Evolutionary conservation across 352 stramenopile genomes (phyloP), one percentile per base, ranked within the genome.

Genomic region (Phytophthora quininea): DNA sequence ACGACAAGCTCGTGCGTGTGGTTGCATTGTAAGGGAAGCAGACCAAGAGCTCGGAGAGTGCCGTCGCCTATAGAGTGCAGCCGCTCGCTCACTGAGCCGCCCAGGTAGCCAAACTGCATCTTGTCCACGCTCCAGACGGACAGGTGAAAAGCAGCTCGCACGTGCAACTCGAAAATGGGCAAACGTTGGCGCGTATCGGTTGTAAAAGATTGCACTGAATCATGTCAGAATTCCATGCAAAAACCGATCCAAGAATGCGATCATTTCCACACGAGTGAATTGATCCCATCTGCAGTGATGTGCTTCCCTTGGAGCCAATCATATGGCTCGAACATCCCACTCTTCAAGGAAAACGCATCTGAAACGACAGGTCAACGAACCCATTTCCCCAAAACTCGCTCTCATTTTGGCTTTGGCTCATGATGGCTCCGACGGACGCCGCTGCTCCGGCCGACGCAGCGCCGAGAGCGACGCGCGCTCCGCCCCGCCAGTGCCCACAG

Each of bases 331-430:
- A 6, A 40, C 10, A 40, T 40, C 35, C 35, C 35, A 40, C 35
- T 40, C 35, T 40, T 10, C 24, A 40, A 64, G 45, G 49, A 31
- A 57, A 59, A 31, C 29, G 31, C n/a, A 65, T 53, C 35, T 11
- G 10, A 40, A 40, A 40, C 35, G 10, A 40, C 63, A 47, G 64
- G 27, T 24, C 15, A 14, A 56, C 35, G 35, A 40, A 40, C 6
- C 35, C 35, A 40, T 40, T 11, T 6, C 63, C 54, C 65, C 65
- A 73, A 65, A 19, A 30, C 33, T n/a, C 30, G 57, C 24, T 48
- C 48, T 65, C 67, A 74, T 74, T 74, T 58, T 6, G 10, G 35
- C 10, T 40, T 58, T 40, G 15, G 19, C 37, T 14, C 51, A 4
- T 33, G 10, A 71, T 68, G 62, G 37, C 62, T 33, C 24, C 30